These are phyloP conservation scores for Drechslera avenae DNA, from an alignment of 2,329 filamentous ascomycete species.

Conservation along the genomic window DNA sequence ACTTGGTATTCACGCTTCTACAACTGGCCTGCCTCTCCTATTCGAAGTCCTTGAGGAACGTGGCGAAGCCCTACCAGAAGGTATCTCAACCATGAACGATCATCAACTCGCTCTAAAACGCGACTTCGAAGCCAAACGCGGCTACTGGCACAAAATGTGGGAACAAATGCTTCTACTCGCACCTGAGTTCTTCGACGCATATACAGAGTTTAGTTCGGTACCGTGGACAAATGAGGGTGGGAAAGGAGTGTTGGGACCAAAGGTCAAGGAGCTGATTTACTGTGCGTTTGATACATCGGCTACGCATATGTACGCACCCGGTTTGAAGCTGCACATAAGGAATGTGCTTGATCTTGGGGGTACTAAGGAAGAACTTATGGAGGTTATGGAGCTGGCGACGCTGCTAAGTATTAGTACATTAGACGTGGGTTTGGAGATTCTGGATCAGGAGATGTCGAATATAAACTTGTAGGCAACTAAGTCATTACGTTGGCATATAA, in stretches of 20 bases:
- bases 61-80: slow-evolving; percentile 38
- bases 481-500: too few species aligned
- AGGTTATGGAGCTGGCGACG: slow-evolving; percentile 54
- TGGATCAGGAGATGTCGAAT: slow-evolving; percentile 29
- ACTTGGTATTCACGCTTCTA: slow-evolving; percentile 56
- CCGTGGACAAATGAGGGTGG: slow-evolving; percentile 47
- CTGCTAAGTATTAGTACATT: slow-evolving; percentile 41
- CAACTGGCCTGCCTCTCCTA: slow-evolving; percentile 54
- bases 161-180: slow-evolving; percentile 53
- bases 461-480: too few species aligned
- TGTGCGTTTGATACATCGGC: slow-evolving; percentile 56
- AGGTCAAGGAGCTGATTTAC: slow-evolving; percentile 56
- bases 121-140: slow-evolving; percentile 53
- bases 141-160: slow-evolving; percentile 56
- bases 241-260: slow-evolving; percentile 50
- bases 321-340: slow-evolving; percentile 56
- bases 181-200: slow-evolving; percentile 56
- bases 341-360: slow-evolving; percentile 56
- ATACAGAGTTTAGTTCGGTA: slow-evolving; percentile 54
- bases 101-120: slow-evolving; percentile 47
- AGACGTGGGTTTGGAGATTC: slow-evolving; percentile 31
- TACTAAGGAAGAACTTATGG: slow-evolving; percentile 55
- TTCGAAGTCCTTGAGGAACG: slow-evolving; percentile 55
- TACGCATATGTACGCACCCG: slow-evolving; percentile 56
- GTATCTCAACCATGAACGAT: slow-evolving; percentile 43